These are phyloP conservation scores for Macrophomina pseudophaseolina DNA, from an alignment of 2,329 filamentous ascomycete species.

Conservation along the genomic window DNA sequence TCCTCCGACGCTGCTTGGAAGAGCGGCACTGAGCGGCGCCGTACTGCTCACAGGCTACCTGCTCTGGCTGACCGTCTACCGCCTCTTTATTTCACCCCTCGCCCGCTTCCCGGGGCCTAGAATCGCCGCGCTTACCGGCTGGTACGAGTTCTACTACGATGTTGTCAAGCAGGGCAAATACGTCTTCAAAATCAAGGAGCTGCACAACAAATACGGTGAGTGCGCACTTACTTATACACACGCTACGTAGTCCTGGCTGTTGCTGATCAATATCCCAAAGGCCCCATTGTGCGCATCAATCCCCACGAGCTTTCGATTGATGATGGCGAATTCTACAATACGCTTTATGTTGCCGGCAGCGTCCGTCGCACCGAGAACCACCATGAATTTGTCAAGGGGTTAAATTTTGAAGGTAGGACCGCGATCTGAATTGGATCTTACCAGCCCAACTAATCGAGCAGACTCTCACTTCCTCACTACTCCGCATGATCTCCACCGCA, in stretches of 20 bases:
- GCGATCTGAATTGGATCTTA: not conserved
- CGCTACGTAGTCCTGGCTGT: too few species aligned
- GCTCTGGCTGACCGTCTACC: conserved; percentile 32
- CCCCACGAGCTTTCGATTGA: conserved; percentile 29
- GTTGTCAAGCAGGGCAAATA: conserved; percentile 27
- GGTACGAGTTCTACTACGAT: conserved; percentile 35
- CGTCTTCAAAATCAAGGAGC: conserved; percentile 14
- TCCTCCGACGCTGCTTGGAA: too few species aligned
- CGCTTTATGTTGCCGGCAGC: conserved; percentile 28
- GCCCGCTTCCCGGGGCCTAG: conserved; percentile 41
- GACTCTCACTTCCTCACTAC: not conserved
- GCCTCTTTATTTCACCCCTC: conserved; percentile 40
- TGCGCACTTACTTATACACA: too few species aligned
- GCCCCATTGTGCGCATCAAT: conserved; percentile 28
- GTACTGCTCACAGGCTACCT: not conserved
- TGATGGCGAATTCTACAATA: conserved; percentile 11
- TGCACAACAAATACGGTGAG: conserved; percentile 28
- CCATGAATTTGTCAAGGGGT: not conserved
- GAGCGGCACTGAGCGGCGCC: too few species aligned
- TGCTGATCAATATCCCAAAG: not conserved
- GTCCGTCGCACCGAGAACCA: conserved; percentile 30
- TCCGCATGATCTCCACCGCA: conserved; percentile 26
- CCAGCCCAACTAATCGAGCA: too few species aligned
- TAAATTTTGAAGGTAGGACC: not conserved
- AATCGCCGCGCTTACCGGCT: conserved; percentile 31